phyloP scores from a whole-genome alignment of 176 grass and related monocot genomes.

The Aechmea fasciata region DNA sequence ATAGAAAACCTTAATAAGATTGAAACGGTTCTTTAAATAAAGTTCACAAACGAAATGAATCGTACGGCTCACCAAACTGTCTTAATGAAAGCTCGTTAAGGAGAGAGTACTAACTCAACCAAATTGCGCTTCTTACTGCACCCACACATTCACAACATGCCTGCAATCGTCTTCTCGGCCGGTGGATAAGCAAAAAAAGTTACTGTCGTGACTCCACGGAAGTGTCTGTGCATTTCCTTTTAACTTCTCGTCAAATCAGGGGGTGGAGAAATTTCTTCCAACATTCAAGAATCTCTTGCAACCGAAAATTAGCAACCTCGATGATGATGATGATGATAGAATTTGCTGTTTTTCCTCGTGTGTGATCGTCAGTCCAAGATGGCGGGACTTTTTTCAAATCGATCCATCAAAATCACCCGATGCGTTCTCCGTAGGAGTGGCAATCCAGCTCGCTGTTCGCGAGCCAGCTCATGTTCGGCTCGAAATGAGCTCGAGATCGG shows the following conservation, averaged over 20 bases:
- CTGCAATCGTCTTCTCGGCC: constrained; percentile 68
- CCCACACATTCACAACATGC: constrained; percentile 26
- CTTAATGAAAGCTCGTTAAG: too few species aligned
- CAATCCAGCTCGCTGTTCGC: too few species aligned
- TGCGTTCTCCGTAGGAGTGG: not conserved
- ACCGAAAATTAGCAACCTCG: constrained; percentile 8
- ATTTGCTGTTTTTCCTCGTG: constrained; percentile 12
- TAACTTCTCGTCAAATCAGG: not conserved
- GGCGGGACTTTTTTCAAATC: not conserved
- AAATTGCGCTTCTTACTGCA: too few species aligned
- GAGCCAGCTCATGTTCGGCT: too few species aligned
- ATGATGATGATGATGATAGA: constrained; percentile 11
- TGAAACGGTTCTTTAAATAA: too few species aligned
- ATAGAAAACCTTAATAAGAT: too few species aligned
- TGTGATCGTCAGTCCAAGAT: constrained; percentile 1
- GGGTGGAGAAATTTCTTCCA: constrained; percentile 3
- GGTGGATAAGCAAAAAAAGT: constrained; percentile 60
- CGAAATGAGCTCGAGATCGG: too few species aligned
- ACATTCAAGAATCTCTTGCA: not conserved
- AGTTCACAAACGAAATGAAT: too few species aligned
- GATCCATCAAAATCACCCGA: constrained; percentile 1
- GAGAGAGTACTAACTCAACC: too few species aligned
- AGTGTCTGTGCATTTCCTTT: constrained; percentile 7
- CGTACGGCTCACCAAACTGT: too few species aligned
- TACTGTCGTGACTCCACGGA: constrained; percentile 26